A percentile compares a stretch with the other conserved stretches of the same genome.
phyloP scores from a whole-genome alignment of 768 basidiomycete genomes.

The Hydnomerulius pinastri region DNA sequence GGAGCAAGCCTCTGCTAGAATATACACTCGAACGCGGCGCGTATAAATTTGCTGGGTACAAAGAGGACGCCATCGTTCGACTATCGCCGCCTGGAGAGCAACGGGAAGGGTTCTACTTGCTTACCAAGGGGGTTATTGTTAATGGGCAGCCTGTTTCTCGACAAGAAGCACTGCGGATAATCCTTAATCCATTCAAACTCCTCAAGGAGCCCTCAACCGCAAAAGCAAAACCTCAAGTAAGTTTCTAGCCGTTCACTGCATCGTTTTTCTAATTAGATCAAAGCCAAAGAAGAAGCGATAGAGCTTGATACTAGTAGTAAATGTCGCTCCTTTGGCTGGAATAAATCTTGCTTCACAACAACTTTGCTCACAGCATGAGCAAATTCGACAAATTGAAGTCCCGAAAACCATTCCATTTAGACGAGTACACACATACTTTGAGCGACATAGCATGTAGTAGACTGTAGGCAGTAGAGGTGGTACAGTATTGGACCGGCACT shows the following conservation, averaged over 20 bases:
- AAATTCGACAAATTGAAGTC: no score
- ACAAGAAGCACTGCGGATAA: slow-evolving; percentile 19
- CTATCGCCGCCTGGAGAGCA: slow-evolving; percentile 11
- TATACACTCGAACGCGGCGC: slow-evolving; percentile 28
- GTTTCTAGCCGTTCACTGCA: slow-evolving; percentile 1
- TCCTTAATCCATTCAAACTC: slow-evolving; percentile 21
- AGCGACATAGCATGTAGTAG: no score
- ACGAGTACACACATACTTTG: no score
- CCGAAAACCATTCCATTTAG: no score
- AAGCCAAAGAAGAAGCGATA: slow-evolving; percentile 19
- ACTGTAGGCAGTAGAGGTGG: no score
- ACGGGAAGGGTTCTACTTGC: slow-evolving; percentile 22
- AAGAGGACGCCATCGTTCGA: slow-evolving; percentile 22
- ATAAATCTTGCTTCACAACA: neutral
- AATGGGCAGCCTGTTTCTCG: slow-evolving; percentile 25
- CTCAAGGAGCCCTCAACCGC: neutral
- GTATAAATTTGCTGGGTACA: slow-evolving; percentile 21
- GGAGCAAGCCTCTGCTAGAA: slow-evolving; percentile 17
- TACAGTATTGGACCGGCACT: no score
- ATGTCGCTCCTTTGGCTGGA: neutral
- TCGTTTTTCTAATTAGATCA: slow-evolving; percentile 8
- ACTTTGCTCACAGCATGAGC: no score
- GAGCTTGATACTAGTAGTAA: neutral
- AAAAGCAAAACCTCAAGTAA: slow-evolving; percentile 20
- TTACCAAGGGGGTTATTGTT: slow-evolving; percentile 25